phyloP scores from a whole-genome alignment of 2,329 filamentous ascomycete genomes.

The Onygenales sp. region DNA sequence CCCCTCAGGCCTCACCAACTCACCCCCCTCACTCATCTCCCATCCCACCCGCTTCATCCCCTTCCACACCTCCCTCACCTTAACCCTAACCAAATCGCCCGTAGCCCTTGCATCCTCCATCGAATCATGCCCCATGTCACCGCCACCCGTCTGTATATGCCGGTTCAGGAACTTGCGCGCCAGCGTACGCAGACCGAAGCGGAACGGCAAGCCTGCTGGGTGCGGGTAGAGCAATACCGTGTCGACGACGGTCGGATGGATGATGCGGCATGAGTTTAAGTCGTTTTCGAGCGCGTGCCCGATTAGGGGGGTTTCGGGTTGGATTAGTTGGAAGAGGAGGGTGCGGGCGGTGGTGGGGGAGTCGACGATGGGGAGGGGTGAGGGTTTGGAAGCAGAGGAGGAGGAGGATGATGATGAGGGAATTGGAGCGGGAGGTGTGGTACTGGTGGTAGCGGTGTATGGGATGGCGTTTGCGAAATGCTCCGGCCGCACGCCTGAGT shows the following conservation, averaged over 20 bases:
- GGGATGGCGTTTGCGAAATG: conserved; percentile 61
- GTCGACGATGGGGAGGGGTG: conserved; percentile 60
- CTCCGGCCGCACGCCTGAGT: conserved; percentile 74
- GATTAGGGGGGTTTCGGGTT: conserved; percentile 70
- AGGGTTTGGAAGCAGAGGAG: conserved; percentile 29
- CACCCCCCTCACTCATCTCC: conserved; percentile 43
- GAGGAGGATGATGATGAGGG: conserved; percentile 20
- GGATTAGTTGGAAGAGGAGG: conserved; percentile 66
- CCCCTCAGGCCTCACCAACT: conserved; percentile 16
- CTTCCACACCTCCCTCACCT: conserved; percentile 62
- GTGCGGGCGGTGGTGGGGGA: conserved; percentile 66
- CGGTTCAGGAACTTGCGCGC: conserved; percentile 60
- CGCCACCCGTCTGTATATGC: conserved; percentile 65
- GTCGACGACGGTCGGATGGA: conserved; percentile 78
- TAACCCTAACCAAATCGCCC: conserved; percentile 70
- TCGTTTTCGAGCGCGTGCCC: conserved; percentile 96
- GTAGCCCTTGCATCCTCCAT: conserved; percentile 84
- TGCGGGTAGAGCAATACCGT: conserved; percentile 80
- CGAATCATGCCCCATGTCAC: conserved; percentile 68
- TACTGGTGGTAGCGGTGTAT: conserved; percentile 30
- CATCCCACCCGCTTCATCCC: conserved; percentile 59
- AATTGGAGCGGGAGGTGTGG: conserved; percentile 11
- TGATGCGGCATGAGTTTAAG: conserved; percentile 71
- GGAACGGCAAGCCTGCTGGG: conserved; percentile 62
- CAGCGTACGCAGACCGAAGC: conserved; percentile 68